Conservation (phyloP, 345 rosid species). For the Bretschneidera sinensis region DNA sequence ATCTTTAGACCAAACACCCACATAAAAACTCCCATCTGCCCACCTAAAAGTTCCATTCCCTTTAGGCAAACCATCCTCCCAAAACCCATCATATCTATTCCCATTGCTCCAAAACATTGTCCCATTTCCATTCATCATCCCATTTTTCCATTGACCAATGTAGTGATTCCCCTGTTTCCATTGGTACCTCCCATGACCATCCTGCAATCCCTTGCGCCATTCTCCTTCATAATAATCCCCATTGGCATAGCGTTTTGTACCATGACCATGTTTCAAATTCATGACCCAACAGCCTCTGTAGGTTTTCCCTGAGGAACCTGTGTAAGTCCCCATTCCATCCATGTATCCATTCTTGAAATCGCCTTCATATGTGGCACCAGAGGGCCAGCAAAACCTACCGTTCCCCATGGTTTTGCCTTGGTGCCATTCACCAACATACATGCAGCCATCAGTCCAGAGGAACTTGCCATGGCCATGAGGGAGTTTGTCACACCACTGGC, state of each 20-base stretch:
- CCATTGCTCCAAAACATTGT: slow-evolving; percentile 81
- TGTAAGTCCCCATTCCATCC: slow-evolving; percentile 92
- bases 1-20: slow-evolving; percentile 88
- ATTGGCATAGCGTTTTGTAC: slow-evolving; percentile 55
- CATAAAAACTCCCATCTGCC: slow-evolving; percentile 76
- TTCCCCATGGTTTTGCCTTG: slow-evolving; percentile 69
- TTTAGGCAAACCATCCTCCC: slow-evolving; percentile 86
- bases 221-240: slow-evolving; percentile 90
- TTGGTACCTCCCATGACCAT: slow-evolving; percentile 84
- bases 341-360: slow-evolving; percentile 82
- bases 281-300: slow-evolving; percentile 83
- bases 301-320: slow-evolving; percentile 58
- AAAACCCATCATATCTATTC: slow-evolving; percentile 82
- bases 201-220: slow-evolving; percentile 81
- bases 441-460: slow-evolving; percentile 90
- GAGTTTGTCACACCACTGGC: slow-evolving; percentile 57
- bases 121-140: slow-evolving; percentile 71
- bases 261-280: slow-evolving; percentile 83
- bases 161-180: slow-evolving; percentile 80
- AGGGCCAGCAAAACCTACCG: slow-evolving; percentile 90
- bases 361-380: slow-evolving; percentile 93
- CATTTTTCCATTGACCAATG: slow-evolving; percentile 80
- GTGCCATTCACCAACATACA: slow-evolving; percentile 89
- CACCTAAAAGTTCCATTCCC: slow-evolving; percentile 83
- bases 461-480: slow-evolving; percentile 88